Evolutionary conservation across 345 rosid genomes (phyloP), one percentile per base, ranked within the genome.

Genomic region (Euphorbia peplus): DNA sequence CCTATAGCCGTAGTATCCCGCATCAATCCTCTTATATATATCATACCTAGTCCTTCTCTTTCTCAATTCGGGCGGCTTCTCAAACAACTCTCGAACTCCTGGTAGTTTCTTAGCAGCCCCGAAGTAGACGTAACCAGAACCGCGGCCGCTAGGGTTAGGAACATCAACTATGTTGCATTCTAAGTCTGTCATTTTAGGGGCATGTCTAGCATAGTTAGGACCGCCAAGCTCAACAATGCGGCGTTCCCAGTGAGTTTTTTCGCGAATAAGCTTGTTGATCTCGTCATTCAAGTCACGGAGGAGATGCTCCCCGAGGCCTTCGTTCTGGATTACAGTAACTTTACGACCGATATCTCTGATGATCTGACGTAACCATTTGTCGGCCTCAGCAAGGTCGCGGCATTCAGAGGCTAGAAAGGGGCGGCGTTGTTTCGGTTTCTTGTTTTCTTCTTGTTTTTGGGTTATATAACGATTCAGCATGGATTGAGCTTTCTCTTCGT

Each of bases 401-500:
- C n/a, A n/a, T n/a, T n/a, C n/a, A n/a, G n/a, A n/a, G n/a, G 74
- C 98, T 1, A 95, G 87, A 78, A 73, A 95, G 1, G 98, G 98
- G 24, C 98, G 89, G 50, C 96, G 91, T 78, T 91, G 95, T 47
- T 80, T 95, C 5, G 95, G 98, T 65, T 90, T 91, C 91, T 88
- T 91, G 67, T 88, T 91, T 69, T 95, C 99, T 58, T 89, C 74
- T 16, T 86, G 89, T 72, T 91, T 90, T 48, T 81, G 66, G 54
- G 95, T 41, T 75, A 88, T 77, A 82, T 82, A 91, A 44, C 99
- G 83, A 75, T 95, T 95, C 65, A 93, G 89, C 99, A 91, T 91
- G 51, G 99, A 91, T 73, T 95, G 97, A 8, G 97, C 99, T 72
- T 95, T 91, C 90, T 89, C 97, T 69, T 91, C 97, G 73, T 91